Percentiles rank a stretch among this genome's conserved stretches.
Evolutionary conservation across 352 stramenopile species (phyloP).

Genomic region (Phytophthora crassamura): DNA sequence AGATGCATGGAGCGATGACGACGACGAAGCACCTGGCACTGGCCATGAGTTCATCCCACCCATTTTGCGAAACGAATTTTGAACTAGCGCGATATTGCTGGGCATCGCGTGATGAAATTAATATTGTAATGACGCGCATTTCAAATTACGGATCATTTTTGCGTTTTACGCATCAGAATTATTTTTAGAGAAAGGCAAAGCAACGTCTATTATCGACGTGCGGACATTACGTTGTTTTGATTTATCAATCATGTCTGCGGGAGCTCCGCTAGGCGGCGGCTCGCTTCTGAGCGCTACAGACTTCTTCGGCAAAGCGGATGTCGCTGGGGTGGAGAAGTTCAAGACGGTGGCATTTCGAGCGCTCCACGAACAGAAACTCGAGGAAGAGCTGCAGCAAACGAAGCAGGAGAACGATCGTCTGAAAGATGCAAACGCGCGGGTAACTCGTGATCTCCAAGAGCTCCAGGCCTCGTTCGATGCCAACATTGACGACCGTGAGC

Average conservation of each 20-base stretch:
- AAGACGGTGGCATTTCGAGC: slow-evolving; percentile 65
- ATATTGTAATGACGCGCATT: too few species aligned
- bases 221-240: too few species aligned
- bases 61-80: slow-evolving; percentile 59
- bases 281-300: slow-evolving; percentile 45
- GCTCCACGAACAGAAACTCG: slow-evolving; percentile 71
- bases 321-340: slow-evolving; percentile 66
- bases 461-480: slow-evolving; percentile 48
- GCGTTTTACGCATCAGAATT: too few species aligned
- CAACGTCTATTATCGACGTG: too few species aligned
- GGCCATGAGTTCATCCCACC: slow-evolving; percentile 63
- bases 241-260: slow-evolving; percentile 29
- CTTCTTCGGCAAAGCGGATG: slow-evolving; percentile 64
- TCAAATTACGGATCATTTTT: too few species aligned
- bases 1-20: slow-evolving; percentile 71
- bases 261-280: not conserved
- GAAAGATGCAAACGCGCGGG: slow-evolving; percentile 37
- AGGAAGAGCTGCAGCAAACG: slow-evolving; percentile 60
- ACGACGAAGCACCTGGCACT: slow-evolving; percentile 30
- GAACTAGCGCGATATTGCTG: too few species aligned
- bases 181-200: too few species aligned
- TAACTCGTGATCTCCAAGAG: slow-evolving; percentile 48
- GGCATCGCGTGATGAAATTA: too few species aligned
- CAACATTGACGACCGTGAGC: slow-evolving; percentile 75
- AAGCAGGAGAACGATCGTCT: slow-evolving; percentile 51